These are phyloP conservation scores for Saccharomycopsis schoenii DNA, from an alignment of 805 yeast genomes.

Conservation along the genomic window DNA sequence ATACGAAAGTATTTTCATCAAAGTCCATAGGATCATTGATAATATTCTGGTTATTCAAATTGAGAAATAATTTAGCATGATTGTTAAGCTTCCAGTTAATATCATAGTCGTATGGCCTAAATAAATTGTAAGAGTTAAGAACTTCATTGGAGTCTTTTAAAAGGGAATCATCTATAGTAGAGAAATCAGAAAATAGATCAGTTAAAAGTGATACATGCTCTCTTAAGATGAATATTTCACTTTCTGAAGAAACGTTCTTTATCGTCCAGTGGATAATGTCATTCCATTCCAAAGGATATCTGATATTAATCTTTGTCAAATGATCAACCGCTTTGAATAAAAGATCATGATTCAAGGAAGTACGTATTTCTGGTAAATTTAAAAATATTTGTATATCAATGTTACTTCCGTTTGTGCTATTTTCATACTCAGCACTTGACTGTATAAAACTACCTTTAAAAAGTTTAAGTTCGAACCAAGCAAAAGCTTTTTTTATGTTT, in stretches of 20 bases:
- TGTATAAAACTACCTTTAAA: conserved; percentile 42
- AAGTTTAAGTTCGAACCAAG: conserved; percentile 79
- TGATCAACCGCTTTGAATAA: conserved; percentile 55
- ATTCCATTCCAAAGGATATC: conserved; percentile 78
- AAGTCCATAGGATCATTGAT: conserved; percentile 83
- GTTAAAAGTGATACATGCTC: conserved; percentile 72
- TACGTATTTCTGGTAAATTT: conserved; percentile 49
- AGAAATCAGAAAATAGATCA: conserved; percentile 70
- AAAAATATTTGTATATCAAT: conserved; percentile 40
- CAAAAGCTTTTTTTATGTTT: conserved; percentile 54
- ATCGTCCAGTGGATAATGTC: conserved; percentile 65
- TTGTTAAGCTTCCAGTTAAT: conserved; percentile 49
- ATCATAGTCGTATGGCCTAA: conserved; percentile 59
- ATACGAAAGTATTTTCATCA: conserved; percentile 65
- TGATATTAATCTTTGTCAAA: conserved; percentile 42
- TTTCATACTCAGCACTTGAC: conserved; percentile 39
- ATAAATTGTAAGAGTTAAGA: conserved; percentile 56
- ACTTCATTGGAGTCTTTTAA: conserved; percentile 15
- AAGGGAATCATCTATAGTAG: conserved; percentile 47
- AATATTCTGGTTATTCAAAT: conserved; percentile 81
- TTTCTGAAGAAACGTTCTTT: conserved; percentile 38
- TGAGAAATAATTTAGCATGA: conserved; percentile 52
- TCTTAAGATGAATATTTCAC: conserved; percentile 57
- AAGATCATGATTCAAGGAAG: conserved; percentile 86
- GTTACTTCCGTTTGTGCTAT: conserved; percentile 47